Evolutionary conservation across 805 yeast species (phyloP).

Genomic region (Candida golubevii): DNA sequence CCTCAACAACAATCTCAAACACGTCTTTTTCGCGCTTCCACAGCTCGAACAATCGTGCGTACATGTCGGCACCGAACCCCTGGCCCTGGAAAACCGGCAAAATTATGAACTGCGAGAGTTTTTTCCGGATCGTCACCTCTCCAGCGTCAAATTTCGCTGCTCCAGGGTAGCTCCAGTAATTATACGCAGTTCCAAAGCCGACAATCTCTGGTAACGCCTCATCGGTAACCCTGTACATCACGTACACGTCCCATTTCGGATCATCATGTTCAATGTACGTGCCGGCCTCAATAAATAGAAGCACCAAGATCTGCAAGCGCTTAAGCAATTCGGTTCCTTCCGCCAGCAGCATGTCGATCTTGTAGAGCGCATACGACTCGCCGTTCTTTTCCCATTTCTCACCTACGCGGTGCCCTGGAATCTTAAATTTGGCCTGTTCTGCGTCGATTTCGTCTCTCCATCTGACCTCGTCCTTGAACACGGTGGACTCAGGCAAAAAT

Average conservation of each 20-base stretch:
- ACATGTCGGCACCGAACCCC: conserved; percentile 67
- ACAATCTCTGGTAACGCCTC: conserved; percentile 43
- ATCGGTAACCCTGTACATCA: conserved; percentile 35
- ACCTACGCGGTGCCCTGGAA: conserved; percentile 37
- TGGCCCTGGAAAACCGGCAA: conserved; percentile 79
- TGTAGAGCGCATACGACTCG: conserved; percentile 49
- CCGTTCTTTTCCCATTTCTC: conserved; percentile 31
- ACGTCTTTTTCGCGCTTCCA: conserved; percentile 56
- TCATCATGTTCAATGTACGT: conserved; percentile 78
- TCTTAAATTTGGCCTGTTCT: conserved; percentile 41
- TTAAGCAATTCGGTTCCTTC: conserved; percentile 52
- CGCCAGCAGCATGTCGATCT: conserved; percentile 38
- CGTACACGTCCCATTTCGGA: conserved; percentile 73
- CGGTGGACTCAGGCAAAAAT: conserved; percentile 57
- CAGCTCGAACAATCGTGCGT: conserved; percentile 46
- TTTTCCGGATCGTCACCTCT: conserved; percentile 46
- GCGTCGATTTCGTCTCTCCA: conserved; percentile 59
- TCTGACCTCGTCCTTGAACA: conserved; percentile 56
- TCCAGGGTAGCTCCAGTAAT: conserved; percentile 73
- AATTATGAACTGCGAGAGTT: conserved; percentile 82
- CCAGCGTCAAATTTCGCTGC: conserved; percentile 47
- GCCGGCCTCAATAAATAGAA: conserved; percentile 91
- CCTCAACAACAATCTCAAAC: conserved; percentile 82
- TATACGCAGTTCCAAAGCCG: conserved; percentile 82
- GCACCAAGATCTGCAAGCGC: conserved; percentile 72